Base-by-base conservation (phyloP, 2,329 filamentous ascomycete genomes). In the Epichloe amarillans region DNA sequence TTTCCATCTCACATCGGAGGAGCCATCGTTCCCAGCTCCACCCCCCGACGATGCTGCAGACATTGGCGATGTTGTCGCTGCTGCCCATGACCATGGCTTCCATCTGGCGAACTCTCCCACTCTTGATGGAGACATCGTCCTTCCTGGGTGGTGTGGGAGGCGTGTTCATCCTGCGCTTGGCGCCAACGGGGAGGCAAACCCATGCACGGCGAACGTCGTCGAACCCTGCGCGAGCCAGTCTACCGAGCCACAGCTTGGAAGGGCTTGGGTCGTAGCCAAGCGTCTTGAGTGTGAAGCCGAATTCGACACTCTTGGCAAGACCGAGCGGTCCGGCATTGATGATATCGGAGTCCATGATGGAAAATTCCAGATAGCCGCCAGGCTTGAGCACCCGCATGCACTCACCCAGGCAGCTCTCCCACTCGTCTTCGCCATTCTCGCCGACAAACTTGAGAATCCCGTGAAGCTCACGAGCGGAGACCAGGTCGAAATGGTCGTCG, bases 11-110 rank as follows among this genome's bases (percentile, higher is more conserved):
- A 60, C 91, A 77, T 62, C 88, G 87, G 57, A 96, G 71, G 66
- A 97, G 78, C 93, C 93, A 98, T 65, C 88, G 86, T 76, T 98
- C 93, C 91, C 90, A 98, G 64, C 83, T 83, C 83, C 89, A 93
- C 26, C 85, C 83, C 4, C 88, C 93, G 1, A 91, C 80, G 40
- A 97, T 70, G 19, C 90, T 90, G 12, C 86, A 85, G 56, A 95
- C 73, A 58, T 79, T 82, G 2, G 87, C 86, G 14, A 83, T 79
- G 62, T 82, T 79, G 47, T 82, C 79, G 0, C 85, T 88, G 59
- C 78, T 85, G 7, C 86, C 86, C 57, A 66, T 69, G 0, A 80
- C 72, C 62, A 79, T 75, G 17, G 83, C 82, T 55, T 87, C 82
- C 57, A 80, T 72, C 56, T 76, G 73, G 53, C 75, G 68, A 11